Base-by-base conservation (phyloP, 129 eudicot species). In the Cynara cardunculus region DNA sequence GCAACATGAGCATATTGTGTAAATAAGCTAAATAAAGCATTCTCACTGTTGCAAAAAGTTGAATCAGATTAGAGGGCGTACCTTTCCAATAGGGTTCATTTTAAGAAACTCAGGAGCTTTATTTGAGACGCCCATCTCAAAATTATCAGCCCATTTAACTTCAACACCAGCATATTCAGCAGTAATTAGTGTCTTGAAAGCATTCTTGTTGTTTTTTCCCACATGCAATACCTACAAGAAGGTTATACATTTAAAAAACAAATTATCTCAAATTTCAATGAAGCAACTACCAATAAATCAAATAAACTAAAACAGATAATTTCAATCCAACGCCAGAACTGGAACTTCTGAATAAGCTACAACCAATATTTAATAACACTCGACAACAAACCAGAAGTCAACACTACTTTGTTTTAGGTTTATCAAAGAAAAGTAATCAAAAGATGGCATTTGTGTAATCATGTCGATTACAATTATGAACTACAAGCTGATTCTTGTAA, bases 31-130 rank as follows among this genome's bases (percentile, higher is more conserved):
- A 78, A 78, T 25, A 44, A 21, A 44, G 19, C 19, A 13, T 13
- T 26, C 14, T 18, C 21, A n/a, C 13, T 6, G 0, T 44, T 10
- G 25, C 37, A 3, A 3, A 74, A 25, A 24, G 24, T 22, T 34
- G 24, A 2, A 41, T 3, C 26, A 14, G 41, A 74, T 44, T 31
- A 19, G 59, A 59, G 2, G 4, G 22, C 13, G 13, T 62, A 87
- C 98, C 92, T 91, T 93, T 44, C 97, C 98, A 37, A 91, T 68
- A 5, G 98, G 98, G 26, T 93, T 93, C 98, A 93, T 91, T 78
- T 86, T 87, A 62, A 93, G 88, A 71, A 93, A 93, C 82, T 93
- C 90, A 0, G 94, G 90, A 37, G 89, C 82, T 82, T 91, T 91
- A 72, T 91, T 93, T 61, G 98, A 83, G 6, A 89, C 93, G 10